Conservation (phyloP, 139 green algal genomes). For the Chlamydomonas eustigma region DNA sequence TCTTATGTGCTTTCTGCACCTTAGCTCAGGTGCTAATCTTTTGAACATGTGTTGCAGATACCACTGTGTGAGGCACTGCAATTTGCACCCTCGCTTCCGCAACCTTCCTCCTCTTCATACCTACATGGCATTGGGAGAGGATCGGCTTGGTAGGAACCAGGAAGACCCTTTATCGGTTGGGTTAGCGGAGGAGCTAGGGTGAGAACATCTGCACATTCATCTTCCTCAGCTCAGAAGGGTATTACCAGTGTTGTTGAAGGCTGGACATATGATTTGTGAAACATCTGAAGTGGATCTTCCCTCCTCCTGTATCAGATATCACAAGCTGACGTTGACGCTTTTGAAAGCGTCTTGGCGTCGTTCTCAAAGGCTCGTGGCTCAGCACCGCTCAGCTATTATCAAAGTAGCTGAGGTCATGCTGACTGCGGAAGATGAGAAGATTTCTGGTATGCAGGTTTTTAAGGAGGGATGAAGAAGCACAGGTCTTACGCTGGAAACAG, state of each 20-base stretch:
- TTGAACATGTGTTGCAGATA: too few relatives aligned
- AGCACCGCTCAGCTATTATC: constrained; percentile 34
- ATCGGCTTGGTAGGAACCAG: constrained; percentile 19
- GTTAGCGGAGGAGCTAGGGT: constrained; percentile 46
- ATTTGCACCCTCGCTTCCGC: constrained; percentile 36
- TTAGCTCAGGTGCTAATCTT: too few relatives aligned
- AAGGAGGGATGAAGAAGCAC: too few relatives aligned
- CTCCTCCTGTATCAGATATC: constrained; percentile 17
- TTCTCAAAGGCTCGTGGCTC: constrained; percentile 32
- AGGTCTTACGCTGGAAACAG: too few relatives aligned
- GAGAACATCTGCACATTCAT: too few relatives aligned
- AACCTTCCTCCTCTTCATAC: constrained; percentile 43
- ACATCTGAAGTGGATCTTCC: not conserved
- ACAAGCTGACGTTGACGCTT: constrained; percentile 51
- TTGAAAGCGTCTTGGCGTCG: constrained; percentile 50
- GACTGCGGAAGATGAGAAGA: constrained; percentile 36
- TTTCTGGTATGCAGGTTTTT: constrained; percentile 22
- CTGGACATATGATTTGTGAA: not conserved
- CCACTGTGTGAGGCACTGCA: constrained; percentile 49
- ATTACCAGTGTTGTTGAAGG: too few relatives aligned
- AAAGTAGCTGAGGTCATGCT: constrained; percentile 44
- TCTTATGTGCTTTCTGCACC: not conserved
- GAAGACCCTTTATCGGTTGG: constrained; percentile 13
- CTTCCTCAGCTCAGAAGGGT: too few relatives aligned
- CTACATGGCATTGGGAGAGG: constrained; percentile 38